Percentiles rank a stretch among this genome's conserved stretches.
phyloP scores from a whole-genome alignment of 768 basidiomycete genomes.

The Tulasnella calospora region DNA sequence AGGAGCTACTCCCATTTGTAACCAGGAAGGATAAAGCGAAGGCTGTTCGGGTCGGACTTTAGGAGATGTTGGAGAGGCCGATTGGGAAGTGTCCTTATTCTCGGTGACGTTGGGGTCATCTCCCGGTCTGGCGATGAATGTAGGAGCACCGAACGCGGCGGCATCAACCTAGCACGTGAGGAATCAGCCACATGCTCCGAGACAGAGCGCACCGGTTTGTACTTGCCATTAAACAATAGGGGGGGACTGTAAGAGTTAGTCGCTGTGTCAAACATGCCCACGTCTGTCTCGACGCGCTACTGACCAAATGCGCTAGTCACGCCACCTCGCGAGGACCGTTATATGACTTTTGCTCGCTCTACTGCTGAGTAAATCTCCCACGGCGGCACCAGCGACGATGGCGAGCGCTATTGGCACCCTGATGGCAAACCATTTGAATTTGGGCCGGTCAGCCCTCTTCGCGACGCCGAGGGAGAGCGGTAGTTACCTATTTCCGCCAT shows the following conservation, averaged over 20 bases:
- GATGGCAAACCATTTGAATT: slow-evolving; percentile 33
- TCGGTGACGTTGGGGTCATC: slow-evolving; percentile 51
- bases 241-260: slow-evolving; percentile 79
- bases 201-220: background rate
- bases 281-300: slow-evolving; percentile 52
- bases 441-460: background rate
- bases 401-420: slow-evolving; percentile 36
- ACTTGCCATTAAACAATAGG: slow-evolving; percentile 88
- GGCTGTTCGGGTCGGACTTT: slow-evolving; percentile 73
- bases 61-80: slow-evolving; percentile 55
- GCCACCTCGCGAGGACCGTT: slow-evolving; percentile 22
- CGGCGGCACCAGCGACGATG: slow-evolving; percentile 42
- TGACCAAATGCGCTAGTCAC: slow-evolving; percentile 29
- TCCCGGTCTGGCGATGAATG: slow-evolving; percentile 57
- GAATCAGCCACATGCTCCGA: slow-evolving; percentile 10
- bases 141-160: slow-evolving; percentile 64
- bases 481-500: background rate
- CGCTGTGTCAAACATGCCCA: slow-evolving; percentile 66
- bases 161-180: slow-evolving; percentile 55
- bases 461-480: background rate
- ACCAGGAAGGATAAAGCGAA: slow-evolving; percentile 78
- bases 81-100: slow-evolving; percentile 74
- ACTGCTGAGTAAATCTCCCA: slow-evolving; percentile 74
- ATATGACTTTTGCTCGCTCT: slow-evolving; percentile 43
- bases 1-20: slow-evolving; percentile 89